phyloP scores from a whole-genome alignment of 2,329 filamentous ascomycete genomes.

The Kalmusia sp. region DNA sequence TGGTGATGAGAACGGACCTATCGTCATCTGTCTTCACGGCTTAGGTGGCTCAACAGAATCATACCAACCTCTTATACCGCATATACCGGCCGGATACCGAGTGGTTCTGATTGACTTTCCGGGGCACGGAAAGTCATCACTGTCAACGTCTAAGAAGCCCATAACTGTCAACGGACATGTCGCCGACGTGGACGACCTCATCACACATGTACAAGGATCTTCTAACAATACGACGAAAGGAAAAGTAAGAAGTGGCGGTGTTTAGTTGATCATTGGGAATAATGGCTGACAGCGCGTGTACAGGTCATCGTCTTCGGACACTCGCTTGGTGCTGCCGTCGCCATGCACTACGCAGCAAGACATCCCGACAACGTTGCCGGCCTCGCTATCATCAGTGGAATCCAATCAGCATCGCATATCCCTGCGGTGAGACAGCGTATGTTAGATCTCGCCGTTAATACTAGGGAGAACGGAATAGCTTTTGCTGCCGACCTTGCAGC shows the following conservation, averaged over 20 bases:
- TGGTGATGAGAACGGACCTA: background rate
- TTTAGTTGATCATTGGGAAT: background rate
- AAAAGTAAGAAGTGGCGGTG: background rate
- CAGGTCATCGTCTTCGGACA: slow-evolving; percentile 3
- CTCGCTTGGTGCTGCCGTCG: slow-evolving; percentile 4
- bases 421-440: slow-evolving; percentile 13
- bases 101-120: slow-evolving; percentile 10
- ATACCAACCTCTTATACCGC: background rate
- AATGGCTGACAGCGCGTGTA: background rate
- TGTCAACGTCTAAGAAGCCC: background rate
- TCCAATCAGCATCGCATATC: slow-evolving; percentile 11
- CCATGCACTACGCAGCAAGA: slow-evolving; percentile 8
- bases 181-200: slow-evolving; percentile 12
- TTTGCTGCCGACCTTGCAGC: slow-evolving; percentile 9
- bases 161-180: slow-evolving; percentile 5
- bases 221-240: background rate
- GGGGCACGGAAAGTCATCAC: background rate
- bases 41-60: slow-evolving; percentile 8
- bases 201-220: slow-evolving; percentile 7
- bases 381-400: slow-evolving; percentile 5
- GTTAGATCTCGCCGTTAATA: slow-evolving; percentile 10
- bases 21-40: slow-evolving; percentile 10
- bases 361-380: background rate
- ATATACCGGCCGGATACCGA: background rate
- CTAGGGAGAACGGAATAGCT: slow-evolving; percentile 10